Evolutionary conservation across 371 early-diverging fungal genomes (phyloP).

Genomic region (Mortierella sp.): DNA sequence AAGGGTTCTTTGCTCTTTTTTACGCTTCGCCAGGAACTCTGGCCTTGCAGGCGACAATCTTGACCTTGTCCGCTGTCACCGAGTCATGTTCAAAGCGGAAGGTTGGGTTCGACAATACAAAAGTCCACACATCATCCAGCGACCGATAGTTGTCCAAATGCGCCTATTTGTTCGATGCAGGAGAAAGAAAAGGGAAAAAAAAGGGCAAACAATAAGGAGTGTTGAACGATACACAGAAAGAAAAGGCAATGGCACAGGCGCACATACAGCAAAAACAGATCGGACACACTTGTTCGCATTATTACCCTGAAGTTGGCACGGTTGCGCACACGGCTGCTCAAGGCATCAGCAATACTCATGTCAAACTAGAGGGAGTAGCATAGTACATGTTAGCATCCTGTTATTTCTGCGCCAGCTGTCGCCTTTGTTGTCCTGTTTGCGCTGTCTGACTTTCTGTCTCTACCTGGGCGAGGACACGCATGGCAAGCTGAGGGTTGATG

Average conservation of each 20-base stretch:
- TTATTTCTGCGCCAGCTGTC: no score
- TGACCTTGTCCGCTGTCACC: slow-evolving; percentile 88
- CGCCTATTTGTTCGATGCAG: slow-evolving; percentile 64
- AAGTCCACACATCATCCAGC: slow-evolving; percentile 98
- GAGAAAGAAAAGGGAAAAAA: neutral
- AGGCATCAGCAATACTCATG: slow-evolving; percentile 80
- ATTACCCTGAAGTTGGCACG: slow-evolving; percentile 78
- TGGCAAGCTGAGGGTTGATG: slow-evolving; percentile 95
- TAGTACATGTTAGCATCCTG: neutral
- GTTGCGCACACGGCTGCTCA: slow-evolving; percentile 73
- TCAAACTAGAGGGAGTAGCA: slow-evolving; percentile 66
- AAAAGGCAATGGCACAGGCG: neutral
- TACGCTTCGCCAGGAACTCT: slow-evolving; percentile 74
- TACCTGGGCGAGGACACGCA: slow-evolving; percentile 90
- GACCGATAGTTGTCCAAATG: slow-evolving; percentile 91
- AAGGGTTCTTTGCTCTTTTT: neutral
- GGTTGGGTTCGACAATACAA: slow-evolving; percentile 88
- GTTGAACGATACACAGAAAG: neutral
- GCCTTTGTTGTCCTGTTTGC: no score
- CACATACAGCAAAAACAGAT: slow-evolving; percentile 14
- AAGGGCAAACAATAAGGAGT: neutral
- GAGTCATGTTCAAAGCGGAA: slow-evolving; percentile 90
- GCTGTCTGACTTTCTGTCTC: neutral
- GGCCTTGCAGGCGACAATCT: slow-evolving; percentile 92
- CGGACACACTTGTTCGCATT: neutral